Evolutionary conservation across 2,329 filamentous ascomycete species (phyloP), one percentile per base, ranked within the genome.

Genomic region (Botrytis hyacinthi): DNA sequence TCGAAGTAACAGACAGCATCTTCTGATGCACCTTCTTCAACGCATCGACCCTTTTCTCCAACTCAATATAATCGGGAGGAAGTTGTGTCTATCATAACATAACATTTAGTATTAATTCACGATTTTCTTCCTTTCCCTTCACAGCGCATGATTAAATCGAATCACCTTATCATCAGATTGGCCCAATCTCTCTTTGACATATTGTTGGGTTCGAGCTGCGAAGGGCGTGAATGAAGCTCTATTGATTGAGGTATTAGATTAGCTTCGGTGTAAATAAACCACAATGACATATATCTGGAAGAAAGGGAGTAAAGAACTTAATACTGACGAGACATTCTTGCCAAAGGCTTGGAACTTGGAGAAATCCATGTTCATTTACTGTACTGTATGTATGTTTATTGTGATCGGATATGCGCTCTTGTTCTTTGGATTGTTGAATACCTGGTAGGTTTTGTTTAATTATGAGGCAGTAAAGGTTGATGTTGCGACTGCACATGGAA

Each of bases 11-110:
- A 78, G 94, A 90, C 76, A 99, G 90, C 87, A 99, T 93, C 87
- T 97, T 97, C 86, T 97, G 94, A 84, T 99, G 96, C 74, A 97
- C 96, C 82, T 93, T 91, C 87, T 97, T 98, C 82, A 99, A 87
- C 74, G 96, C 96, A 89, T 99, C 96, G 80, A 98, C 94, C 78
- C 95, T 92, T 89, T 98, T 98, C 89, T 99, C 96, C 76, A 99
- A 92, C 84, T 98, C 95, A 82, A 98, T 93, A 84, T 99, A 99
- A 84, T 98, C 96, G 78, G 95, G 92, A 63, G 96, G 96, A 61
- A 99, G 93, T 85, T 98, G 92, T 76, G 96, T 99, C 94, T 97
- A 74, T n/a, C 73, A 51, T 57, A n/a, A 57, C n/a, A 57, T 29
- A 57, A 57, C 51, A 57, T 57, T 57, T 57, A 51, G 22, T 16